Percentiles rank a stretch among this genome's conserved stretches.
Conservation (phyloP, 495 filamentous ascomycete genomes). For the Polyplosphaeria fusca region DNA sequence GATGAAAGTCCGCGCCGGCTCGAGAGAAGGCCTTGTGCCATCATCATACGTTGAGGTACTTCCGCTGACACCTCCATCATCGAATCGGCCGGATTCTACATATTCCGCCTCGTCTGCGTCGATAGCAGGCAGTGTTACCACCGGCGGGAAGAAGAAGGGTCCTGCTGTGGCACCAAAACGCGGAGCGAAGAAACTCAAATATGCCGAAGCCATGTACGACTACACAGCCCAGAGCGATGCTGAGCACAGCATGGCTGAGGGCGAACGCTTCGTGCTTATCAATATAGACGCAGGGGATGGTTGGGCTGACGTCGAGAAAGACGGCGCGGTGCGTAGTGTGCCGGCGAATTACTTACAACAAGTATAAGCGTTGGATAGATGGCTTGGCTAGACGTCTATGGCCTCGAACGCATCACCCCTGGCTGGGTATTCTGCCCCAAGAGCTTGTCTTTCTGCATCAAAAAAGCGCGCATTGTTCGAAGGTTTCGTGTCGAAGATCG, state of each 20-base stretch:
- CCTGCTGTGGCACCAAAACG: conserved; percentile 88
- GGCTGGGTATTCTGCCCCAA: no score
- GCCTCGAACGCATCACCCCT: no score
- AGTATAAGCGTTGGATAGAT: no score
- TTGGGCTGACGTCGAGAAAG: conserved; percentile 93
- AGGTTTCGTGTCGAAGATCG: no score
- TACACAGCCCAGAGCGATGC: conserved; percentile 81
- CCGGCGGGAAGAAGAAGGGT: conserved; percentile 71
- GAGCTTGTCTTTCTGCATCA: no score
- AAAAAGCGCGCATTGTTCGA: no score
- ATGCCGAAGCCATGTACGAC: conserved; percentile 90
- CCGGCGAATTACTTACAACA: conserved; percentile 89
- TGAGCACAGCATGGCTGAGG: conserved; percentile 86
- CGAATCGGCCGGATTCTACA: conserved; percentile 55
- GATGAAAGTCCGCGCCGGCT: conserved; percentile 71
- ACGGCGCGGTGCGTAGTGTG: conserved; percentile 85
- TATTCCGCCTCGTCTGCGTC: conserved; percentile 56
- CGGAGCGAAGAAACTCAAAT: conserved; percentile 91
- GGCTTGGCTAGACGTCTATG: no score
- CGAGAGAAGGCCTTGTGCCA: conserved; percentile 78
- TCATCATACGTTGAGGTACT: conserved; percentile 70
- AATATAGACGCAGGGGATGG: conserved; percentile 84
- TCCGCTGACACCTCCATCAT: conserved; percentile 38
- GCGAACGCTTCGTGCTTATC: conserved; percentile 86
- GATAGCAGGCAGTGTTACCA: conserved; percentile 32